A percentile compares a stretch with the other conserved stretches of the same genome.
Evolutionary conservation across 257 asterid genomes (phyloP).

Genomic region (Mitragyna speciosa): DNA sequence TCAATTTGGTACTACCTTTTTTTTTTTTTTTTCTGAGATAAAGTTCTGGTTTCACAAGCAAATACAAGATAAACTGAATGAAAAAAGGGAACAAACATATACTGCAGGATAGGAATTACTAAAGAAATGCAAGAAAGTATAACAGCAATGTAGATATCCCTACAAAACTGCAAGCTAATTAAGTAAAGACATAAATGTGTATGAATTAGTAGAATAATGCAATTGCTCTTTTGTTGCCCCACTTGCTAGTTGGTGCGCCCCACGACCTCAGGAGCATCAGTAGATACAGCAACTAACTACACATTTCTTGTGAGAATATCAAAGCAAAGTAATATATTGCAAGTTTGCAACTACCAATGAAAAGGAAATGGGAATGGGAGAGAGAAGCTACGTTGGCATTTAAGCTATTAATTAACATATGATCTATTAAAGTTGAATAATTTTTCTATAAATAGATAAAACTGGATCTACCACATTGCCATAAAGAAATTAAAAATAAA

Average conservation of each 20-base stretch:
- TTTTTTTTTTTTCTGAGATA: not conserved
- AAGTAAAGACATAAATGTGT: not conserved
- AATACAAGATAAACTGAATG: not conserved
- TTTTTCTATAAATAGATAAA: conserved; percentile 12
- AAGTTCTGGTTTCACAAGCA: conserved; percentile 28
- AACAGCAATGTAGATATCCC: not conserved
- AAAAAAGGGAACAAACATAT: no score
- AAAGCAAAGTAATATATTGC: conserved; percentile 9
- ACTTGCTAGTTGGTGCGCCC: conserved; percentile 18
- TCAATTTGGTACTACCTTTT: conserved; percentile 1
- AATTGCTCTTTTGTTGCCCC: conserved; percentile 20
- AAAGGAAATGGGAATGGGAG: not conserved
- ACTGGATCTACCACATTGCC: not conserved
- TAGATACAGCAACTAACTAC: conserved; percentile 20
- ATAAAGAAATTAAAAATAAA: conserved; percentile 13
- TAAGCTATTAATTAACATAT: not conserved
- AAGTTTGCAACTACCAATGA: conserved; percentile 8
- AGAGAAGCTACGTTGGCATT: not conserved
- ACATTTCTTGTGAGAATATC: conserved; percentile 21
- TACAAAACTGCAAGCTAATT: not conserved
- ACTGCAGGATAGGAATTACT: not conserved
- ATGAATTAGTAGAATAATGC: conserved; percentile 10
- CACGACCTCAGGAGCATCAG: conserved; percentile 9
- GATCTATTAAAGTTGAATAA: conserved; percentile 5
- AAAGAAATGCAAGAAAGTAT: no score